These are phyloP conservation scores for Phenoliferia sp. DNA, from an alignment of 1,284 basidiomycete genomes.

Conservation along the genomic window DNA sequence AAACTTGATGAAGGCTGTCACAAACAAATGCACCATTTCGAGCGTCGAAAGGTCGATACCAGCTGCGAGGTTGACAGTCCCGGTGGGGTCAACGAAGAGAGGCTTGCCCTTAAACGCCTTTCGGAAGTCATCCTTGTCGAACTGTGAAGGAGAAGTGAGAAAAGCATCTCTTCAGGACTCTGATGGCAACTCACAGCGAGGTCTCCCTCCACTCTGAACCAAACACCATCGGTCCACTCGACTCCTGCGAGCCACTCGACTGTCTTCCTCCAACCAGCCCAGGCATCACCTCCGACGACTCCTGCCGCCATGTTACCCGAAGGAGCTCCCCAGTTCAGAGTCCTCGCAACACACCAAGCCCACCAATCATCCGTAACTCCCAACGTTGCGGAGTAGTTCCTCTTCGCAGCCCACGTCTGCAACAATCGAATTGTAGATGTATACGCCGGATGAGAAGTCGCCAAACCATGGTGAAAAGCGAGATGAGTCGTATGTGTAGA, in stretches of 20 bases:
- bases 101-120: constrained; percentile 42
- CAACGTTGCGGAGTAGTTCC: constrained; percentile 38
- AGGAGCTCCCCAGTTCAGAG: constrained; percentile 15
- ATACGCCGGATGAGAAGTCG: constrained; percentile 39
- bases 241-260: constrained; percentile 29
- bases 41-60: constrained; percentile 58
- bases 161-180: background rate
- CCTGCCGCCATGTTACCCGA: constrained; percentile 8
- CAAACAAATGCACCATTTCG: constrained; percentile 38
- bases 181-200: constrained; percentile 9
- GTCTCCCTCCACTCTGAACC: constrained; percentile 16
- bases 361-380: constrained; percentile 28
- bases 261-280: constrained; percentile 30
- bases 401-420: constrained; percentile 42
- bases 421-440: constrained; percentile 40
- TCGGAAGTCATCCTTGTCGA: constrained; percentile 24
- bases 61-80: constrained; percentile 73
- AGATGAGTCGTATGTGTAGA: constrained; percentile 40
- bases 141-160: constrained; percentile 1
- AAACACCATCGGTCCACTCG: constrained; percentile 30
- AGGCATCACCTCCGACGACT: constrained; percentile 25
- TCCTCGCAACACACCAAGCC: constrained; percentile 30
- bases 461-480: constrained; percentile 40
- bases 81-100: constrained; percentile 75
- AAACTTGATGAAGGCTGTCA: background rate